Base-by-base conservation (phyloP, 2,329 filamentous ascomycete genomes). In the Phaeosphaeriaceae sp. region DNA sequence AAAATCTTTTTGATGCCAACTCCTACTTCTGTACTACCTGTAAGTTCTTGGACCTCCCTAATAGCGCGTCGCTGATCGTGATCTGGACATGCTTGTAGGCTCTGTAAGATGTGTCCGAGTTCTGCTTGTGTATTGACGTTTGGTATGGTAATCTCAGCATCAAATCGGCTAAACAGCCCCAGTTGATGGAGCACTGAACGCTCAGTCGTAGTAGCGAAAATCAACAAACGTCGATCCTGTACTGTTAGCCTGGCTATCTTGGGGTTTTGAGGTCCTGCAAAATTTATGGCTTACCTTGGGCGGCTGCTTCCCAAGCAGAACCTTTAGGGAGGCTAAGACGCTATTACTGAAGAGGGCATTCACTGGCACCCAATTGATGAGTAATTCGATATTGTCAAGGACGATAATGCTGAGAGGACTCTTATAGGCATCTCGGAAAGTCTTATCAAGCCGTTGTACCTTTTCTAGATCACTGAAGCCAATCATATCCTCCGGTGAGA, bases 371-470 rank as follows among this genome's bases (percentile, higher is more conserved):
- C 91, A 99, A 68, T 96, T 93, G 61, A 97, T 89, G 47, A 97
- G 84, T 55, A 88, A 81, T 76, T 97, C 94, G 60, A 99, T 89
- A 62, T 94, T 89, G 72, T 97, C 94, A 17, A 97, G 81, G 6
- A 99, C 90, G n/a, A 99, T 82, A 42, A 96, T 86, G 66, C 91
- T 96, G 28, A 90, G 81, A 6, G 88, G 86, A 55, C 89, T 94
- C 77, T 97, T 97, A 79, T 97, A 96, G 1, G 94, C 93, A 69
- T 97, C 92, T 42, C 87, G 85, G 73, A 97, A 97, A 33, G 90
- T 84, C 72, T 93, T 96, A 73, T 88, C 88, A 39, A 97, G 81
- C 65, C 92, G 86, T 58, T 92, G 87, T 60, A 96, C 88, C 80
- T 96, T 97, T 58, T 88, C 86, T 61, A 87, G 83, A 68, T 97